Evolutionary conservation across 83 land plant species (phyloP).

Genomic region (Diphasiastrum complanatum): DNA sequence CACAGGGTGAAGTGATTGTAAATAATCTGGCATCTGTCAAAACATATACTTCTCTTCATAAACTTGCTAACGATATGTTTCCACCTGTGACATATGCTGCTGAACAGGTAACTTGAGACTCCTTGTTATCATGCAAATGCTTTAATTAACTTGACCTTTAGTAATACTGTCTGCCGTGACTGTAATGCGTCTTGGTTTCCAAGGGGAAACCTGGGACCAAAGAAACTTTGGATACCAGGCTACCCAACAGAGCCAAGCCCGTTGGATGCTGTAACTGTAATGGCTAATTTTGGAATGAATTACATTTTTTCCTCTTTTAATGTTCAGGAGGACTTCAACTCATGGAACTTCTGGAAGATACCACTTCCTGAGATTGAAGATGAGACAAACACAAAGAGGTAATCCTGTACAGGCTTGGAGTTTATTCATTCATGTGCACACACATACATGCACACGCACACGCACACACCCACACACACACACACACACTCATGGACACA

Average conservation of each 20-base stretch:
- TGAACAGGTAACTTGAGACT: not conserved
- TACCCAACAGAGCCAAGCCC: not conserved
- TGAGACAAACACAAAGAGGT: conserved; percentile 10
- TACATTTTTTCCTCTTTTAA: not conserved
- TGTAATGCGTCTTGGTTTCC: too few species aligned
- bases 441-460: too few species aligned
- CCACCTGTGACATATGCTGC: conserved; percentile 6
- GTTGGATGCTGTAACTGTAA: not conserved
- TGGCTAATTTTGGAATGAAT: not conserved
- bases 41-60: conserved; percentile 14
- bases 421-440: too few species aligned
- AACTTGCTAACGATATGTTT: conserved; percentile 17
- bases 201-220: too few species aligned
- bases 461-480: too few species aligned
- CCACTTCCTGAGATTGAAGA: not conserved
- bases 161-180: too few species aligned
- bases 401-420: not conserved
- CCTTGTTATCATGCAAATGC: too few species aligned
- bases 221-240: not conserved
- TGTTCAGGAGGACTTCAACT: not conserved
- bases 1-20: conserved; percentile 17
- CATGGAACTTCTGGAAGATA: conserved; percentile 4
- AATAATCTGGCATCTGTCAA: conserved; percentile 8
- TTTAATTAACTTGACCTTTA: too few species aligned
- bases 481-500: too few species aligned